Evolutionary conservation across 148 eudicot genomes (phyloP).

Genomic region (Heliosperma pusillum): DNA sequence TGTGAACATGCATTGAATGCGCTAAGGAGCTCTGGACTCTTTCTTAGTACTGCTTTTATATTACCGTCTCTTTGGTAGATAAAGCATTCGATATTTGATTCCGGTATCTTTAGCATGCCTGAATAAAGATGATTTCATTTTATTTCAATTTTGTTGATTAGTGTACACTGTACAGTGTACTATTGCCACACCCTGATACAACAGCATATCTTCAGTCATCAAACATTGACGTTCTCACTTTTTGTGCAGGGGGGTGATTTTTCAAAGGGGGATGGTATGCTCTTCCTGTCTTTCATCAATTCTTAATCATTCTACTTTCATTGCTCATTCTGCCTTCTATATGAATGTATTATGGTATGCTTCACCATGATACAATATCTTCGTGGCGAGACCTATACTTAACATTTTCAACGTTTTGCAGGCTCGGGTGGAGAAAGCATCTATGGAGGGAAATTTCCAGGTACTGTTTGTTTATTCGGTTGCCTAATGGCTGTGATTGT

Average conservation of each 20-base stretch:
- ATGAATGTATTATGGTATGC: neutral
- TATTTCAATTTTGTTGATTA: neutral
- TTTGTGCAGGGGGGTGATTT: constrained; percentile 94
- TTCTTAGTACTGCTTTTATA: neutral
- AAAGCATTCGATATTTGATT: neutral
- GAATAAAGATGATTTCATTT: neutral
- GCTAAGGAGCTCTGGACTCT: neutral
- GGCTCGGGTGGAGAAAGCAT: constrained; percentile 99
- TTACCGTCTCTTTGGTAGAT: neutral
- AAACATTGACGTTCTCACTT: constrained; percentile 20
- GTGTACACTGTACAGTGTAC: too few relatives aligned
- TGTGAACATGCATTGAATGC: neutral
- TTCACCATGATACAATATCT: constrained; percentile 22
- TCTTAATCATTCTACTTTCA: constrained; percentile 19
- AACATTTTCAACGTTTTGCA: constrained; percentile 69
- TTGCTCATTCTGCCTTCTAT: constrained; percentile 17
- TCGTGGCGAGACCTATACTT: constrained; percentile 47
- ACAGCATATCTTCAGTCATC: neutral
- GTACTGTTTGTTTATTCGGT: constrained; percentile 32
- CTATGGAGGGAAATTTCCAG: constrained; percentile 93
- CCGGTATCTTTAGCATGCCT: neutral
- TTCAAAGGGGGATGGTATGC: constrained; percentile 91
- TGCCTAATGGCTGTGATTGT: constrained; percentile 3
- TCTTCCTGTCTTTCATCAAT: constrained; percentile 16
- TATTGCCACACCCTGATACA: neutral